Evolutionary conservation across 108 stramenopile species (phyloP), one percentile per base, ranked within the genome.

Genomic region (Epithemia pelagica): DNA sequence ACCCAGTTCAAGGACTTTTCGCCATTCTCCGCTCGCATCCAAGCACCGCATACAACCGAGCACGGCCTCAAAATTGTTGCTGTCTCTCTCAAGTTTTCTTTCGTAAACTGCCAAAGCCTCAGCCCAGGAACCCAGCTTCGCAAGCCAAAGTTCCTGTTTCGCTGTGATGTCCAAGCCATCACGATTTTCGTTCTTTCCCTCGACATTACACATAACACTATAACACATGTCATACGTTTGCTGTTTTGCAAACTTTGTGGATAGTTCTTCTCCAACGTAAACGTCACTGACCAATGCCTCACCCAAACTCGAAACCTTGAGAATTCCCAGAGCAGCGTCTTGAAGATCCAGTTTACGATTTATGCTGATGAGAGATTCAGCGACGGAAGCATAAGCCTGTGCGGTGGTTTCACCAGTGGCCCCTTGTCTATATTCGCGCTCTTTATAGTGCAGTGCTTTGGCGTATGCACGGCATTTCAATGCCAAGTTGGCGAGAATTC

Each of bases 301-400:
- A 28, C 74, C 83, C 61, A 88, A 80, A 60, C 89, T 92, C 0
- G 93, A 95, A 52, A 87, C 87, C 69, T 97, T 95, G 33, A 99
- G 70, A 1, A 97, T 84, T 8, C 99, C 99, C 26, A 95, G 70
- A 5, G 98, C 98, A 20, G 97, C 98, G 67, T 99, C 97, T 54
- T 93, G 95, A 58, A 97, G 88, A 25, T 94, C 96, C 3, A 99
- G 74, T 67, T 98, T 97, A 64, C 96, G 94, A 75, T 99, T 98
- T 61, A 98, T 96, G 33, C 90, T 83, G 58, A 99, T 98, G 26
- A 99, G 79, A 24, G 82, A 78, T 65, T 98, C 99, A 19, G 97
- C 90, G 54, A 95, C 92, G 15, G 79, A 76, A 32, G 67, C 81
- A n/a, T n/a, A n/a, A n/a, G n/a, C n/a, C n/a, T n/a, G n/a, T n/a